These are phyloP conservation scores for Didymella glomerata DNA, from an alignment of 2,329 filamentous ascomycete genomes.

Conservation along the genomic window DNA sequence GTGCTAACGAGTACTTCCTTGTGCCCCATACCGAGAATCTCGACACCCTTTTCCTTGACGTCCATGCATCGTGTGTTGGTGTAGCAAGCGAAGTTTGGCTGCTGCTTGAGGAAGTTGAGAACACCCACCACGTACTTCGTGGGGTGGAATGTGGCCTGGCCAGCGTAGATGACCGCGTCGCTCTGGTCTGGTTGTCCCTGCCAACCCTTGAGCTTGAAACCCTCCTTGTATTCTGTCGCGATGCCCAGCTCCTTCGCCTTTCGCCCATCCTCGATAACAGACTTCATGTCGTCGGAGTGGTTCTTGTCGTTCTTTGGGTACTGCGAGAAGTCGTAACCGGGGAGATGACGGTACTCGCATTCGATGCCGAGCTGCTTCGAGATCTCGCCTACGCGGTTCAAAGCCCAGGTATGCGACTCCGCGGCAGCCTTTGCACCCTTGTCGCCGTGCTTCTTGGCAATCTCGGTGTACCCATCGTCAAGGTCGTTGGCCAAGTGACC, in stretches of 20 bases:
- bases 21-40: constrained; percentile 55
- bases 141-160: constrained; percentile 65
- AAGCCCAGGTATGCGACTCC: constrained; percentile 64
- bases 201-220: constrained; percentile 62
- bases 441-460: constrained; percentile 62
- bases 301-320: constrained; percentile 54
- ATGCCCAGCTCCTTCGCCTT: constrained; percentile 57
- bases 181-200: constrained; percentile 61
- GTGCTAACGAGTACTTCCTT: constrained; percentile 60
- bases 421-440: constrained; percentile 60
- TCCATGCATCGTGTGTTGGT: constrained; percentile 60
- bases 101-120: constrained; percentile 60
- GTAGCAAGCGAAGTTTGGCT: constrained; percentile 63
- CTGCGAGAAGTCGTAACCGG: constrained; percentile 61
- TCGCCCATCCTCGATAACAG: constrained; percentile 57
- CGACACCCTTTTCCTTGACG: constrained; percentile 60
- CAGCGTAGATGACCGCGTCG: constrained; percentile 57
- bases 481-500: constrained; percentile 64
- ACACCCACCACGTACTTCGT: constrained; percentile 65
- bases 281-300: constrained; percentile 57
- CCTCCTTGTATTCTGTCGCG: constrained; percentile 54
- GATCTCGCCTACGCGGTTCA: constrained; percentile 62
- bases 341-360: constrained; percentile 64
- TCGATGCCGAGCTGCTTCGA: constrained; percentile 60
- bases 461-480: constrained; percentile 62